A percentile compares a stretch with the other conserved stretches of the same genome.
Conservation (phyloP, 2,329 filamentous ascomycete species). For the Neofusicoccum laricinum region DNA sequence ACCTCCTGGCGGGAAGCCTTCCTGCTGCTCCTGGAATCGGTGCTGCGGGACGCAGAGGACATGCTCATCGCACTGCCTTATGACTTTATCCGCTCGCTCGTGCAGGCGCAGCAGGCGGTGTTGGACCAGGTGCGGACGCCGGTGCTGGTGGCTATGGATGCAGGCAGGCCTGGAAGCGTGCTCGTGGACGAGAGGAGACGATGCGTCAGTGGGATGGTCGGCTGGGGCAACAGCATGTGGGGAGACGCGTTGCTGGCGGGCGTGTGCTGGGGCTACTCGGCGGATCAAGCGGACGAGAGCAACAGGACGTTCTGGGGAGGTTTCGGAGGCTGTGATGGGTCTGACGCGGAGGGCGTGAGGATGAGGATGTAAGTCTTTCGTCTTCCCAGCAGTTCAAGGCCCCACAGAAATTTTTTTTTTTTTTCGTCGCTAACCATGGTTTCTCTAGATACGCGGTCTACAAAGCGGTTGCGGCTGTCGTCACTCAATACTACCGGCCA, state of each 20-base stretch:
- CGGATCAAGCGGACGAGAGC: constrained; percentile 4
- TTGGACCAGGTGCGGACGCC: constrained; percentile 53
- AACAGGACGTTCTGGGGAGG: constrained; percentile 41
- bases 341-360: constrained; percentile 32
- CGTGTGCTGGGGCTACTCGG: constrained; percentile 42
- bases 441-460: constrained; percentile 44
- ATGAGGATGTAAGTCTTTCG: constrained; percentile 39
- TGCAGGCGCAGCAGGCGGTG: constrained; percentile 34
- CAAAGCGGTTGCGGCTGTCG: constrained; percentile 41
- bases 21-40: constrained; percentile 49
- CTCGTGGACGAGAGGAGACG: constrained; percentile 50
- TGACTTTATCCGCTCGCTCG: constrained; percentile 50
- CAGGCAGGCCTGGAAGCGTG: constrained; percentile 49
- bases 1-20: constrained; percentile 56
- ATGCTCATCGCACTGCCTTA: constrained; percentile 58
- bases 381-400: background rate
- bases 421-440: background rate
- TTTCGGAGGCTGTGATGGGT: constrained; percentile 35
- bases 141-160: constrained; percentile 50
- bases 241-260: constrained; percentile 55
- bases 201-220: constrained; percentile 50
- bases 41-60: constrained; percentile 58
- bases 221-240: constrained; percentile 55
- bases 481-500: constrained; percentile 45
- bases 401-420: no score